These are phyloP conservation scores for Chaetomium globosum DNA, from an alignment of 2,329 filamentous ascomycete species.

Conservation along the genomic window DNA sequence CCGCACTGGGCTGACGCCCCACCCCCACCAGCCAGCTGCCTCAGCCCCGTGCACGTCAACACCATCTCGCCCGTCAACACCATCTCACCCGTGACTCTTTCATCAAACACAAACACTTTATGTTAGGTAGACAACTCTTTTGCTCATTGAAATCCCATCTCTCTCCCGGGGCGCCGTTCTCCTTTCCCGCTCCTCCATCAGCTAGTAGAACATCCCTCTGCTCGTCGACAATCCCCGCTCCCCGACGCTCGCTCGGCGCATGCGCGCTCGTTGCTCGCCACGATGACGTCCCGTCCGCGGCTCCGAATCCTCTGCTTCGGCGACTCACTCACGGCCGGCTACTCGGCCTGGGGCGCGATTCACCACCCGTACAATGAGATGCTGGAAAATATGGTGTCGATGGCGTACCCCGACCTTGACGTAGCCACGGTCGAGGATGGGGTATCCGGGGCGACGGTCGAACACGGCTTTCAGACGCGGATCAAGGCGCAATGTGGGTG, in stretches of 20 bases:
- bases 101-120: neutral
- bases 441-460: slow-evolving; percentile 37
- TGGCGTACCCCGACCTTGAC: slow-evolving; percentile 45
- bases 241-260: neutral
- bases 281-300: slow-evolving; percentile 35
- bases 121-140: neutral
- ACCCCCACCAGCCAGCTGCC: slow-evolving; percentile 25
- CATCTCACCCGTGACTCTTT: neutral
- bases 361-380: slow-evolving; percentile 58
- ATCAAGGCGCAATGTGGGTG: slow-evolving; percentile 37
- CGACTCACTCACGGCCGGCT: slow-evolving; percentile 65
- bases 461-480: slow-evolving; percentile 35
- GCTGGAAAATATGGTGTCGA: slow-evolving; percentile 52
- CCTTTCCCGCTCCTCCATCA: neutral
- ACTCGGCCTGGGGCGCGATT: slow-evolving; percentile 45
- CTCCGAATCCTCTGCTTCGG: slow-evolving; percentile 66
- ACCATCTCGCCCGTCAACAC: neutral
- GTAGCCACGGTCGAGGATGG: slow-evolving; percentile 40
- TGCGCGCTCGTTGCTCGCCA: slow-evolving; percentile 17
- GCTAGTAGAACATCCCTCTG: neutral
- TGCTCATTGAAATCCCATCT: neutral
- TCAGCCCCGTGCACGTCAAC: slow-evolving; percentile 22
- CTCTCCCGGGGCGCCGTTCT: neutral
- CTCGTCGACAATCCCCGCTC: neutral
- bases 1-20: slow-evolving; percentile 13